Evolutionary conservation across 2,329 filamentous ascomycete genomes (phyloP), one percentile per base, ranked within the genome.

Genomic region (Talaromyces sp.): DNA sequence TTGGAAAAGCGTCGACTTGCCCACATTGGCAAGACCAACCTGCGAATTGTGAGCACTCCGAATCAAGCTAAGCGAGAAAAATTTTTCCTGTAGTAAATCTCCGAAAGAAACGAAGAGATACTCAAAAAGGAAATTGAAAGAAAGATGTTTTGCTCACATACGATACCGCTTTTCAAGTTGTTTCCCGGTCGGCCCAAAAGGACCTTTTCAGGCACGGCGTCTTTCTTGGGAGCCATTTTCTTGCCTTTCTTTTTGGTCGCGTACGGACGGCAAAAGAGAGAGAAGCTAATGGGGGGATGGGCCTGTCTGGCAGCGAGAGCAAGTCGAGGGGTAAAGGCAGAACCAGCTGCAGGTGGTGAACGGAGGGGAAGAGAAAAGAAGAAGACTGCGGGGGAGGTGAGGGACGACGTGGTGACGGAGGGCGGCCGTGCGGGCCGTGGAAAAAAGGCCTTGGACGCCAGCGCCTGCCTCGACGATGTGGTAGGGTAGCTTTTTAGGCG

Each of bases 1-100:
- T 84, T 99, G 96, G 87, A 99, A 99, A 72, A 99, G 88, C 36
- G 96, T 99, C 68, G 95, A 99, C 84, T 99, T 99, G 79, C 95
- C 95, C 71, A 99, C 96, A 80, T 99, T 99, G 79, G 95, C 95
- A 73, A 99, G 88, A 81, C 95, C 95, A 79, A 99, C 92, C 92
- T 96, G 77, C 17, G 47, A 49, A 36, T 10, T 44, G 27, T 64
- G 44, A 59, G 59, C 49, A 69, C 69, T 67, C 33, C 52, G n/a
- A 25, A 55, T 47, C 28, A 36, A 42, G 30, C n/a, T 25, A 28
- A 57, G 19, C 30, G 51, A 55, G 51, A 22, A 33, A 57, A 60
- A 32, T 39, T 32, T 27, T 49, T 15, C 33, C 55, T 49, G 2
- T 42, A n/a, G 30, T 33, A 27, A 59, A 36, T 49, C n/a, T 32